phyloP scores from a whole-genome alignment of 2,329 filamentous ascomycete genomes.

The Trematosphaeria pertusa region DNA sequence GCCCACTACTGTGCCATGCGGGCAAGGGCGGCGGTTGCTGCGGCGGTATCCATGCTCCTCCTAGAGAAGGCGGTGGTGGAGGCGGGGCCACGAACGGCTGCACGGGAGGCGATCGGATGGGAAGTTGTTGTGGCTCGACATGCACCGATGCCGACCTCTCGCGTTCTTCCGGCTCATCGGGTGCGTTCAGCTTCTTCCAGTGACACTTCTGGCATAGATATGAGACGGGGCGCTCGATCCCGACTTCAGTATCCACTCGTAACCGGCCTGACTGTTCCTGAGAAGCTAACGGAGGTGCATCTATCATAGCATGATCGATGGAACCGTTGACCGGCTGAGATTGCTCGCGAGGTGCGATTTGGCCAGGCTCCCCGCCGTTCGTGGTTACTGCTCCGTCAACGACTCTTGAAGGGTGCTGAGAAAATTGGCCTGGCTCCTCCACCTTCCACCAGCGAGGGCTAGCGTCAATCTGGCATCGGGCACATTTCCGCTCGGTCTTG shows the following conservation, averaged over 20 bases:
- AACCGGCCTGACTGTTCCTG: conserved; percentile 22
- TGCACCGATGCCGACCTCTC: conserved; percentile 36
- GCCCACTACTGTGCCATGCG: conserved; percentile 38
- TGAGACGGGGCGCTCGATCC: conserved; percentile 14
- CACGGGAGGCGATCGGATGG: conserved; percentile 41
- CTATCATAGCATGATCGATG: conserved; percentile 37
- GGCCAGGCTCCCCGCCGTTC: conserved; percentile 32
- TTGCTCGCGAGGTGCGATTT: conserved; percentile 24
- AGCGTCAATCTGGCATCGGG: conserved; percentile 65
- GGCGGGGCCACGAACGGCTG: conserved; percentile 31
- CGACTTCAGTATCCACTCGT: conserved; percentile 32
- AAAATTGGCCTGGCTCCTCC: conserved; percentile 23
- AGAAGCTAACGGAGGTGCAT: conserved; percentile 33
- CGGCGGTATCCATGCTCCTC: conserved; percentile 13
- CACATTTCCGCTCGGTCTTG: conserved; percentile 49
- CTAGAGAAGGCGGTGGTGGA: conserved; percentile 25
- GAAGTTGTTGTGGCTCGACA: conserved; percentile 43
- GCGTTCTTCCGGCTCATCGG: conserved; percentile 38
- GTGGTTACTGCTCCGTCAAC: conserved; percentile 28
- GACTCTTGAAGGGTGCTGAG: conserved; percentile 15
- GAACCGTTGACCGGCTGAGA: conserved; percentile 28
- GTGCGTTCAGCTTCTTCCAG: conserved; percentile 51
- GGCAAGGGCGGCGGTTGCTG: conserved; percentile 38
- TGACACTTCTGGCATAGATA: conserved; percentile 59
- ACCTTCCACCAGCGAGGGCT: conserved; percentile 67